These are phyloP conservation scores for Hemileccinum impolitum DNA, from an alignment of 768 basidiomycete genomes.

Conservation along the genomic window DNA sequence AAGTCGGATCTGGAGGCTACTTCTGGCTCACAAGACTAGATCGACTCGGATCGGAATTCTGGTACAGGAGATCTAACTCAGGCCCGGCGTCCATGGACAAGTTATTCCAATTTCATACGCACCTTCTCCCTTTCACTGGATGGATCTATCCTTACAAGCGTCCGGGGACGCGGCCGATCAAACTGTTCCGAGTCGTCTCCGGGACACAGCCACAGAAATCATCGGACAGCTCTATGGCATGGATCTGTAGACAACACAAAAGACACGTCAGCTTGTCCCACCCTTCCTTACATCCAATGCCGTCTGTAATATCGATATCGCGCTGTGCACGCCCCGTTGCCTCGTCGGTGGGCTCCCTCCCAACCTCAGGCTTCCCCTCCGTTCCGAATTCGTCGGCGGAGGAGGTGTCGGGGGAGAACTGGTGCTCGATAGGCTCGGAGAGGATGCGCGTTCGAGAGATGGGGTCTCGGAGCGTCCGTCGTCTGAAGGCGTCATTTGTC, in stretches of 20 bases:
- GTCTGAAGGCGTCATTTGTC: slow-evolving; percentile 34
- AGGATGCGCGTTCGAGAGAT: slow-evolving; percentile 23
- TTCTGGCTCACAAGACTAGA: no score
- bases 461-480: slow-evolving; percentile 25
- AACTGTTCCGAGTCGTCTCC: no score
- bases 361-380: slow-evolving; percentile 14
- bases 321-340: slow-evolving; percentile 20
- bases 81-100: no score
- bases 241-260: not conserved
- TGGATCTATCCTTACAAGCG: no score
- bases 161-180: no score
- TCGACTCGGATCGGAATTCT: no score
- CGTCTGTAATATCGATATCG: slow-evolving; percentile 28
- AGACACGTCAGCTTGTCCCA: slow-evolving; percentile 7
- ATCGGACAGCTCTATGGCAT: no score
- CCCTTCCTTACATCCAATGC: slow-evolving; percentile 27
- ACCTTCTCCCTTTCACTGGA: no score
- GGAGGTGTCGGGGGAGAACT: slow-evolving; percentile 25
- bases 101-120: no score
- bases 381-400: slow-evolving; percentile 16
- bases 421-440: slow-evolving; percentile 22
- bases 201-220: no score
- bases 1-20: no score
- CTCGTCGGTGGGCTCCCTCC: slow-evolving; percentile 25
- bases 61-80: no score